A percentile compares a stretch with the other conserved stretches of the same genome.
Conservation (phyloP, 1,284 basidiomycete species). For the Fomitopsis pinicola region DNA sequence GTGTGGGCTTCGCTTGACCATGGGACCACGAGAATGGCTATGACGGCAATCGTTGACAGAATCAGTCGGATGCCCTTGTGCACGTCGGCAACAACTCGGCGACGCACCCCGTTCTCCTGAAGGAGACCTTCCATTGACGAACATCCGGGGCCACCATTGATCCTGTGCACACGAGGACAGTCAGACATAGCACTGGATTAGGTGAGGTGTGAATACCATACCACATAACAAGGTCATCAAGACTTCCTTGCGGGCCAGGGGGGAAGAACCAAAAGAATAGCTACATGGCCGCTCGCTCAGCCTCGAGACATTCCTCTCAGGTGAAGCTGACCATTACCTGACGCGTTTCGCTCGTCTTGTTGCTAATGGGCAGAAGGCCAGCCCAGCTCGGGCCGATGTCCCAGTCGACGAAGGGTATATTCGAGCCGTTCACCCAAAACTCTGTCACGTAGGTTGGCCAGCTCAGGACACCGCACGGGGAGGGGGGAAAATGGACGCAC, state of each 20-base stretch:
- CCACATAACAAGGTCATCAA: conserved; percentile 70
- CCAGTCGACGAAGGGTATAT: conserved; percentile 62
- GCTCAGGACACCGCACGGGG: background rate
- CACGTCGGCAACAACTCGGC: background rate
- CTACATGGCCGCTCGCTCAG: conserved; percentile 29
- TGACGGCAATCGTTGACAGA: conserved; percentile 3
- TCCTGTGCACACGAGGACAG: conserved; percentile 31
- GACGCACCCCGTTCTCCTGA: conserved; percentile 76
- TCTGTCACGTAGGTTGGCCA: conserved; percentile 31
- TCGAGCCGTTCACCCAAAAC: conserved; percentile 63
- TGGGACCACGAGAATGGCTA: conserved; percentile 65
- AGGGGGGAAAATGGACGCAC: background rate
- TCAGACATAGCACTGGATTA: background rate
- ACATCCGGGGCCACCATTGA: conserved; percentile 54
- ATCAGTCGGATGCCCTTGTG: background rate
- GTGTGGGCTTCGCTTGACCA: conserved; percentile 61
- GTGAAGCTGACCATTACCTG: conserved; percentile 39
- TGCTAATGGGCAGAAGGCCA: conserved; percentile 65
- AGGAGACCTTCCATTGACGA: conserved; percentile 74
- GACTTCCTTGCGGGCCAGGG: conserved; percentile 62
- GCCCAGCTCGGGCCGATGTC: conserved; percentile 72
- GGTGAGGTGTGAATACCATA: conserved; percentile 29
- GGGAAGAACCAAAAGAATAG: conserved; percentile 89
- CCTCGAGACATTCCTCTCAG: background rate
- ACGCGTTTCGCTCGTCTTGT: conserved; percentile 53